These are phyloP conservation scores for Quercus mongolica DNA, from an alignment of 306 rosid species.

Conservation along the genomic window DNA sequence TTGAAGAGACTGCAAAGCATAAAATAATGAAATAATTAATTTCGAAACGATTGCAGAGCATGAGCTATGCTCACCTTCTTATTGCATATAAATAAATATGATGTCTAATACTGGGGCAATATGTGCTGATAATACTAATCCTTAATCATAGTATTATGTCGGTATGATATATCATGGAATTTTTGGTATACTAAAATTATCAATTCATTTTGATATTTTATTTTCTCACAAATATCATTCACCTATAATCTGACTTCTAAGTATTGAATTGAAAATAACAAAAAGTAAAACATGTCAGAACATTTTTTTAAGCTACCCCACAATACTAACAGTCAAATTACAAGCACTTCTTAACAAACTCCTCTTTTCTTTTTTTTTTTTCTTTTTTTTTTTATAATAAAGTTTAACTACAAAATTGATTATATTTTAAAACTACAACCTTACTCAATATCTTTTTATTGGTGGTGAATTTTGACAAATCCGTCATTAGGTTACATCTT, in stretches of 20 bases:
- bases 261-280: no score
- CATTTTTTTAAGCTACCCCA: not conserved
- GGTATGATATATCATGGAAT: not conserved
- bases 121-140: not conserved
- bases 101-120: not conserved
- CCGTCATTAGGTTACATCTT: accelerated
- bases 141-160: no score
- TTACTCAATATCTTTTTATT: no score
- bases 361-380: no score
- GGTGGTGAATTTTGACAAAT: no score
- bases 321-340: not conserved
- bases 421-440: accelerated
- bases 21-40: not conserved
- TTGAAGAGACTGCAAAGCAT: not conserved
- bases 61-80: not conserved
- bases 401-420: no score
- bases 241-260: no score
- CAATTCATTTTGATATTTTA: not conserved
- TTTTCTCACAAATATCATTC: not conserved
- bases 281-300: no score
- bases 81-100: not conserved
- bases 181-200: not conserved
- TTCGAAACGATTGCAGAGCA: not conserved
- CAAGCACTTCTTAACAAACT: not conserved
- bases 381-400: no score